Evolutionary conservation across 768 basidiomycete species (phyloP).

Genomic region (Lactifluus rugatus): DNA sequence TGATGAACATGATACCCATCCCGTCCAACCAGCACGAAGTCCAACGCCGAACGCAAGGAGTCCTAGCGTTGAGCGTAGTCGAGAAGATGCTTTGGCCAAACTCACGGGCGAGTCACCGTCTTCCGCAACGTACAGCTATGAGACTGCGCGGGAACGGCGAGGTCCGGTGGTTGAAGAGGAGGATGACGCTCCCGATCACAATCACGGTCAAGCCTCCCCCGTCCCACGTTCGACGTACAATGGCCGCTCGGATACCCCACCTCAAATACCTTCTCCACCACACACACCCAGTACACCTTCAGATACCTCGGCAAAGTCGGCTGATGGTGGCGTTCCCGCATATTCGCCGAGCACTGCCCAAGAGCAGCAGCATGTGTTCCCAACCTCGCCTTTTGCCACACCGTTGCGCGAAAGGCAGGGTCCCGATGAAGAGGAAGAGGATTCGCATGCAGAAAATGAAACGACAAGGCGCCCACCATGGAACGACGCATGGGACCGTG

Average conservation of each 20-base stretch:
- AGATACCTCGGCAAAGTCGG: conserved; percentile 35
- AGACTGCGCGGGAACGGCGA: conserved; percentile 14
- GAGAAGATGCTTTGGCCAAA: conserved; percentile 17
- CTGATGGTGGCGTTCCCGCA: conserved; percentile 39
- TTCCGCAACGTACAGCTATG: conserved; percentile 10
- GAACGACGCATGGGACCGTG: conserved; percentile 31
- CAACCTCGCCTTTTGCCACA: conserved; percentile 62
- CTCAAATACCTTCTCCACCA: conserved; percentile 28
- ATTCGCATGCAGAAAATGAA: conserved; percentile 38
- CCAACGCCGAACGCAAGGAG: conserved; percentile 16
- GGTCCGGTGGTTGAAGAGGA: conserved; percentile 19
- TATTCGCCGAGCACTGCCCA: conserved; percentile 38
- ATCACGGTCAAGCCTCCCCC: conserved; percentile 28
- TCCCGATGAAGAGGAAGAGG: conserved; percentile 54
- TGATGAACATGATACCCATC: neutral
- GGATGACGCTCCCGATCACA: conserved; percentile 18
- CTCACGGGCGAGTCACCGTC: conserved; percentile 11
- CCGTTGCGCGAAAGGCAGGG: conserved; percentile 50
- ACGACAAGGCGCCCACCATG: conserved; percentile 22
- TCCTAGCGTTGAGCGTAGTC: conserved; percentile 19
- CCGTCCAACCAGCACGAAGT: conserved; percentile 8
- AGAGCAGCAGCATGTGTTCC: conserved; percentile 50
- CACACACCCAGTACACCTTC: conserved; percentile 48
- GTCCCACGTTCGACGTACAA: conserved; percentile 31
- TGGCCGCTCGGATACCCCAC: conserved; percentile 36